phyloP scores from a whole-genome alignment of 1,139 yeast species.

The Entelexis sorbosivorans region DNA sequence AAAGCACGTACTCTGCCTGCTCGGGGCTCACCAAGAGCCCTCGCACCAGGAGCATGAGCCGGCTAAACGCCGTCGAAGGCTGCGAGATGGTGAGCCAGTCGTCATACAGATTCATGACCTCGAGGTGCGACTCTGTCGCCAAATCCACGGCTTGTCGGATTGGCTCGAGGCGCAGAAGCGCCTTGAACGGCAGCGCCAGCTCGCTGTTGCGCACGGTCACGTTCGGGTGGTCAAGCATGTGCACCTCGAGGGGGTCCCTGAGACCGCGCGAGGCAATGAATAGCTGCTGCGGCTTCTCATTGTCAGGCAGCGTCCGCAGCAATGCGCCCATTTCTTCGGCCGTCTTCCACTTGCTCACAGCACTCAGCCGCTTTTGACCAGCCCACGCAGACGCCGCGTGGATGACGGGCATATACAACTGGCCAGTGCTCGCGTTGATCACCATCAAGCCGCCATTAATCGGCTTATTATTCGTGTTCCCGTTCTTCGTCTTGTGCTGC shows the following conservation, averaged over 20 bases:
- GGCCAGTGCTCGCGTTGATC: conserved; percentile 83
- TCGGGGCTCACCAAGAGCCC: conserved; percentile 72
- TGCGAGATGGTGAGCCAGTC: conserved; percentile 77
- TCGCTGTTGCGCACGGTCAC: conserved; percentile 84
- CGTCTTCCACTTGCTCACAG: conserved; percentile 93
- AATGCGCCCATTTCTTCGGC: conserved; percentile 96
- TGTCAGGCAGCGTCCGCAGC: conserved; percentile 76
- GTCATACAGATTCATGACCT: conserved; percentile 78
- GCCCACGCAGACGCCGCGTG: conserved; percentile 89
- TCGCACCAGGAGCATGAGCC: conserved; percentile 68
- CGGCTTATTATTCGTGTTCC: conserved; percentile 85
- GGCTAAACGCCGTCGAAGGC: conserved; percentile 86
- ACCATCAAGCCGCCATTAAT: conserved; percentile 89
- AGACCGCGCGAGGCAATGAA: conserved; percentile 86
- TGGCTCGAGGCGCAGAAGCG: conserved; percentile 75
- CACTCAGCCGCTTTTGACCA: conserved; percentile 90
- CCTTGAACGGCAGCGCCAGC: conserved; percentile 76
- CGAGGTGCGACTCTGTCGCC: conserved; percentile 92
- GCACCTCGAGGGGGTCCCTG: conserved; percentile 90
- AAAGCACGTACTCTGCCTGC: conserved; percentile 59
- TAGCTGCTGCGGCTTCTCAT: conserved; percentile 89
- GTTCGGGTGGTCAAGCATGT: conserved; percentile 93
- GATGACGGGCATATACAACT: conserved; percentile 72
- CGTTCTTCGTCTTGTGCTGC: conserved; percentile 85
- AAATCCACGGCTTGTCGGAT: conserved; percentile 66